Conservation (phyloP, 345 rosid genomes). For the Lagerstroemia speciosa region DNA sequence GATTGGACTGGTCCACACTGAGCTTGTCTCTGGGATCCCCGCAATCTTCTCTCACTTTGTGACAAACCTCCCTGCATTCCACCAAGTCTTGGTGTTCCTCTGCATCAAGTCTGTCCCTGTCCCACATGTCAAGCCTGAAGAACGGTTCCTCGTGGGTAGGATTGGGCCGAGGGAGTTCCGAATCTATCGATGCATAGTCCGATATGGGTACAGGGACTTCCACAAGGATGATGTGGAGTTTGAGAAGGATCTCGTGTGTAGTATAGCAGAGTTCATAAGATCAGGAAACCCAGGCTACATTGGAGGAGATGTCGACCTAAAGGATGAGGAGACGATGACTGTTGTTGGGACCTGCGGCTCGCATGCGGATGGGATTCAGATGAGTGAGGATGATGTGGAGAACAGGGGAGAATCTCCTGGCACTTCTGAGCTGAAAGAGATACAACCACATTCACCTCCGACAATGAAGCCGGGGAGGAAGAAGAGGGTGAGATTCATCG, state of each 20-base stretch:
- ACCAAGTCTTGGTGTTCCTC: constrained; percentile 83
- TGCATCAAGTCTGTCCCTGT: constrained; percentile 94
- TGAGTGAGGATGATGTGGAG: constrained; percentile 36
- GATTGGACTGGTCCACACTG: constrained; percentile 84
- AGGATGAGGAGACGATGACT: constrained; percentile 53
- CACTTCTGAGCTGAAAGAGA: constrained; percentile 52
- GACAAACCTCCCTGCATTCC: constrained; percentile 96
- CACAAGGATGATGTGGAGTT: constrained; percentile 89
- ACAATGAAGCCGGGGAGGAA: constrained; percentile 40
- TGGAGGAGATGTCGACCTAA: constrained; percentile 20
- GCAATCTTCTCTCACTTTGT: constrained; percentile 97
- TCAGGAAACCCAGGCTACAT: constrained; percentile 26
- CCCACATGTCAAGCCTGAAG: constrained; percentile 84
- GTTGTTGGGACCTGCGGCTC: constrained; percentile 76
- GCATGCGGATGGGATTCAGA: constrained; percentile 47
- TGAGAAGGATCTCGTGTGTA: constrained; percentile 80
- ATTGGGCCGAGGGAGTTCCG: constrained; percentile 72
- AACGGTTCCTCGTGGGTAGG: constrained; percentile 73
- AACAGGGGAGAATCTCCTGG: constrained; percentile 31
- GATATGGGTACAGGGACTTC: constrained; percentile 83
- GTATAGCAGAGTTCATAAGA: constrained; percentile 78
- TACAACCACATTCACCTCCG: constrained; percentile 33
- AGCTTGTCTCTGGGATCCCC: constrained; percentile 88
- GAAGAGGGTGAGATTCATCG: constrained; percentile 53
- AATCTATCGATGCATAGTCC: constrained; percentile 81